Percentiles rank a stretch among this genome's conserved stretches.
Conservation (phyloP, 2,329 filamentous ascomycete species). For the Diaporthe ilicicola region DNA sequence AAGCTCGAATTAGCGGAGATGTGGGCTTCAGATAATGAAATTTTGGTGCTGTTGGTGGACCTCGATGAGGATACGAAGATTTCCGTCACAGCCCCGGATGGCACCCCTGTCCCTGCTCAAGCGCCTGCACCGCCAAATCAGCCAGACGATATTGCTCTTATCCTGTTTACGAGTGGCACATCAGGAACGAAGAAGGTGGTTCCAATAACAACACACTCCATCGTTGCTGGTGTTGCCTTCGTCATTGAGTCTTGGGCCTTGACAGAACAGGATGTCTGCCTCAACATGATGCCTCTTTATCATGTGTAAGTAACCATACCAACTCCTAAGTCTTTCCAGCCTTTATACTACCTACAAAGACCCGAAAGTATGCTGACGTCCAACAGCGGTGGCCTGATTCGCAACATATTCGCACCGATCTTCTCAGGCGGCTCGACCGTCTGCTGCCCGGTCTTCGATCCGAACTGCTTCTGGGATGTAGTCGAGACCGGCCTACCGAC, state of each 20-base stretch:
- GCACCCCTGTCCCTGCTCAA: neutral
- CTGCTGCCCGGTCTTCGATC: constrained; percentile 82
- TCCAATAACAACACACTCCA: constrained; percentile 58
- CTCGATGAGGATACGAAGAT: constrained; percentile 29
- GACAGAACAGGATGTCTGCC: constrained; percentile 54
- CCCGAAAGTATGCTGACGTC: constrained; percentile 59
- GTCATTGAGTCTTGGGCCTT: constrained; percentile 64
- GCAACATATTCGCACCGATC: constrained; percentile 81
- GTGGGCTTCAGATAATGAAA: constrained; percentile 13
- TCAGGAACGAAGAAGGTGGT: constrained; percentile 68
- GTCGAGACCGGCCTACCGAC: constrained; percentile 79
- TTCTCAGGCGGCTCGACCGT: constrained; percentile 80
- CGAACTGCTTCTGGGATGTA: constrained; percentile 82
- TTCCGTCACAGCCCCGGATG: constrained; percentile 2
- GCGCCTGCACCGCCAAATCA: constrained; percentile 12
- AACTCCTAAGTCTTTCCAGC: accelerated
- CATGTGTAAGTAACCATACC: constrained; percentile 54
- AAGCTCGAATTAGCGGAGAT: constrained; percentile 18
- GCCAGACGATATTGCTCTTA: constrained; percentile 73
- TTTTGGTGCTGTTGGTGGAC: constrained; percentile 26
- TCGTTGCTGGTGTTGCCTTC: constrained; percentile 59
- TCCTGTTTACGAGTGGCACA: constrained; percentile 66
- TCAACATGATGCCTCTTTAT: constrained; percentile 69
- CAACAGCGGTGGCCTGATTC: constrained; percentile 69
- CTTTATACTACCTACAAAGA: too few relatives aligned